These are phyloP conservation scores for Hsuehochloa calcarea DNA, from an alignment of 176 grass and related monocot genomes.

Conservation along the genomic window DNA sequence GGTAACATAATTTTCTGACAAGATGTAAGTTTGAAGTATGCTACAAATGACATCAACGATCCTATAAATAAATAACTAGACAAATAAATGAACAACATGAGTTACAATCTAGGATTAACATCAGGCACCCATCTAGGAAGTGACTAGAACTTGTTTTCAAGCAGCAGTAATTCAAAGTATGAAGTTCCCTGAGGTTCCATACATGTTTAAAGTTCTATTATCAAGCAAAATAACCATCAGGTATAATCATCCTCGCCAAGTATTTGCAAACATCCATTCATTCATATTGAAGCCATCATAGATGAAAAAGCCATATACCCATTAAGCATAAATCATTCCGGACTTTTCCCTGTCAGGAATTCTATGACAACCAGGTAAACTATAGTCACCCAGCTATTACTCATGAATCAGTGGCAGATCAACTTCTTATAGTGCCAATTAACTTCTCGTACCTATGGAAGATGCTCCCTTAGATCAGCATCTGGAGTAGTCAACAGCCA, in stretches of 20 bases:
- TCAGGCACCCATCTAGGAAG: background rate
- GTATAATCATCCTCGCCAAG: conserved; percentile 13
- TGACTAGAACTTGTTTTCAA: background rate
- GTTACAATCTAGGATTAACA: background rate
- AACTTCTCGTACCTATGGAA: conserved; percentile 40
- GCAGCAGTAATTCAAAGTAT: background rate
- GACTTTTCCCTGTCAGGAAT: conserved; percentile 2
- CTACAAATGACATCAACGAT: conserved; percentile 1
- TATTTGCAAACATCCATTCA: conserved; percentile 25
- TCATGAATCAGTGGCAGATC: conserved; percentile 25
- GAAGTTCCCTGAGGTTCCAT: background rate
- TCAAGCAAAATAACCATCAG: background rate
- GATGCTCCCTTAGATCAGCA: conserved; percentile 22
- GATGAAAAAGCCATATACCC: conserved; percentile 10
- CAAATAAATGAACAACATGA: background rate
- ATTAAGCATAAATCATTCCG: conserved; percentile 26
- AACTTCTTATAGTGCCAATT: conserved; percentile 34
- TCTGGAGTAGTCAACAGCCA: conserved; percentile 23
- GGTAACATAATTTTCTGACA: background rate
- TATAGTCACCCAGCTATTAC: conserved; percentile 30
- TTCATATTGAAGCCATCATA: conserved; percentile 3
- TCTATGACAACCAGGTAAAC: conserved; percentile 22
- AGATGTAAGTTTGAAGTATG: background rate
- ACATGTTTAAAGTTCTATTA: conserved; percentile 13
- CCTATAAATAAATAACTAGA: background rate